Conservation (phyloP, 2,329 filamentous ascomycete genomes). For the Alternaria sp. region DNA sequence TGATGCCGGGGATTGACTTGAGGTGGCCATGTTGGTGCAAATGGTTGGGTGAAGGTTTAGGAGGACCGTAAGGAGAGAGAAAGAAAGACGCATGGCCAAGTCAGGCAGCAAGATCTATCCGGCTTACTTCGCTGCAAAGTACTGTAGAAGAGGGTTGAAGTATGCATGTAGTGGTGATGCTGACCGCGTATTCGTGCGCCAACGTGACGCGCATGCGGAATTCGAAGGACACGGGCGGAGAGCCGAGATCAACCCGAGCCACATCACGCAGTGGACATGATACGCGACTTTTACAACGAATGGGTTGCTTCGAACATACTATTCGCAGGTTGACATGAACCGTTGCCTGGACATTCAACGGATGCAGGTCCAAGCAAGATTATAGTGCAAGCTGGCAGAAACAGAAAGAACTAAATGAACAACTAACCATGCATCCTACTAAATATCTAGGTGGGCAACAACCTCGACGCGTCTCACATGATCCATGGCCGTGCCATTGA, state of each 20-base stretch:
- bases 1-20: not conserved
- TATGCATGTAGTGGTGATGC: not conserved
- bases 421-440: not conserved
- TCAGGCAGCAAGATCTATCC: not conserved
- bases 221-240: constrained; percentile 16
- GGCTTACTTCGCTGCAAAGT: not conserved
- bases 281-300: not conserved
- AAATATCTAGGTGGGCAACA: not conserved
- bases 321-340: not conserved
- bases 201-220: not conserved
- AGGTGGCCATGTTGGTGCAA: not conserved
- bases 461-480: not conserved
- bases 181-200: not conserved
- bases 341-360: not conserved
- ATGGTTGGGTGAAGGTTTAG: not conserved
- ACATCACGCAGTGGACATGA: not conserved
- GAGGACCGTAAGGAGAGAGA: not conserved
- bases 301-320: not conserved
- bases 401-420: not conserved
- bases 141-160: not conserved
- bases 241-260: constrained; percentile 13
- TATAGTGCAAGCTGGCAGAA: not conserved
- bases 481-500: not conserved
- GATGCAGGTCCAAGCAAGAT: not conserved
- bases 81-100: not conserved